phyloP scores from a whole-genome alignment of 164 flowering plant species.

The Umbilicus rupestris region DNA sequence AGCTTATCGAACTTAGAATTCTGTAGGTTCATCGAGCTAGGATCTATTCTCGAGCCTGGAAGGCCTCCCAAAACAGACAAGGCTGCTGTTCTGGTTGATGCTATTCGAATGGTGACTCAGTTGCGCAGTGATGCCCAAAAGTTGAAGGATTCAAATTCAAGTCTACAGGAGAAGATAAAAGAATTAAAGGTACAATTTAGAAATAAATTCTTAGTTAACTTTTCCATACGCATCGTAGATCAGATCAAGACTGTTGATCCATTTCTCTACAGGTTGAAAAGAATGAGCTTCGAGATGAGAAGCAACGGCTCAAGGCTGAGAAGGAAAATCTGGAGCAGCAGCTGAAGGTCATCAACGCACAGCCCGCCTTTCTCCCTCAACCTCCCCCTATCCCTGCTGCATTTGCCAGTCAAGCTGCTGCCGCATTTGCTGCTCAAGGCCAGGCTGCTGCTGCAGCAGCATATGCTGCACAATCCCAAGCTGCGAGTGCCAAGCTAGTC shows the following conservation, averaged over 20 bases:
- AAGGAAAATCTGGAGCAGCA: slow-evolving; percentile 42
- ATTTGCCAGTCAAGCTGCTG: slow-evolving; percentile 23
- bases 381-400: slow-evolving; percentile 23
- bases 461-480: slow-evolving; percentile 29
- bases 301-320: slow-evolving; percentile 39
- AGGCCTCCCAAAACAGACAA: slow-evolving; percentile 48
- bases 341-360: slow-evolving; percentile 26
- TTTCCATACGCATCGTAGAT: not conserved
- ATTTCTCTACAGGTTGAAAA: slow-evolving; percentile 33
- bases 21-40: slow-evolving; percentile 44
- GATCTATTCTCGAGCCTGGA: slow-evolving; percentile 45
- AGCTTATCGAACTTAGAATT: slow-evolving; percentile 5
- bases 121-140: slow-evolving; percentile 42
- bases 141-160: slow-evolving; percentile 37
- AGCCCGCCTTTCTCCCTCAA: slow-evolving; percentile 29
- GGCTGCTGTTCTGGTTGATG: slow-evolving; percentile 39
- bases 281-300: slow-evolving; percentile 52
- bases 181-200: slow-evolving; percentile 36
- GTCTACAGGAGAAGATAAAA: slow-evolving; percentile 41
- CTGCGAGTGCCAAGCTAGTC: slow-evolving; percentile 24
- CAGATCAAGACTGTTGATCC: not conserved
- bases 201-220: not conserved
- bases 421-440: slow-evolving; percentile 23
- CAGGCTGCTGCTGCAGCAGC: slow-evolving; percentile 17
- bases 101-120: slow-evolving; percentile 33